Evolutionary conservation across 108 stramenopile species (phyloP).

Genomic region (Aurantiochytrium sp.): DNA sequence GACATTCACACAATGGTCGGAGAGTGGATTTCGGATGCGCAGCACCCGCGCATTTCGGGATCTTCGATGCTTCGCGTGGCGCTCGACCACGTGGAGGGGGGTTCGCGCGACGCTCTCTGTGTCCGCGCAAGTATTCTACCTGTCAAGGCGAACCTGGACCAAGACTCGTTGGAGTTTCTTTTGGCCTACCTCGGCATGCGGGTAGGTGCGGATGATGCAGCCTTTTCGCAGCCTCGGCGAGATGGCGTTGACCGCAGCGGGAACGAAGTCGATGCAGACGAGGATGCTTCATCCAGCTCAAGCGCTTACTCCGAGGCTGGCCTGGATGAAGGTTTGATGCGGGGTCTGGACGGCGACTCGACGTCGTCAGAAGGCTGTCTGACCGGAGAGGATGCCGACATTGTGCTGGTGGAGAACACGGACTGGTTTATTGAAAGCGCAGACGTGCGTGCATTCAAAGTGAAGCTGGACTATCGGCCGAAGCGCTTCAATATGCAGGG

Average conservation of each 20-base stretch:
- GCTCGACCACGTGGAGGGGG: neutral
- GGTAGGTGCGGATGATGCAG: neutral
- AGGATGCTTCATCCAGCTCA: neutral
- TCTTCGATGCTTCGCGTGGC: conserved; percentile 2
- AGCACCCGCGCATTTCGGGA: conserved; percentile 2
- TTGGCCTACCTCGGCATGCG: neutral
- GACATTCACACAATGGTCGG: neutral
- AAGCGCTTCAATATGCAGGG: neutral
- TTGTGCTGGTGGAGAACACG: neutral
- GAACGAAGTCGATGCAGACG: neutral
- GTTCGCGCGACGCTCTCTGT: neutral
- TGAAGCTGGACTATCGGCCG: neutral
- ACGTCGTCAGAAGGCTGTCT: neutral
- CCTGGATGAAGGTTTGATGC: too few species aligned
- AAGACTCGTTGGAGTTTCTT: neutral
- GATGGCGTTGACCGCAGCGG: neutral
- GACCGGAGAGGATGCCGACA: neutral
- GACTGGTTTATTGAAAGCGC: neutral
- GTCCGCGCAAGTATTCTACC: neutral
- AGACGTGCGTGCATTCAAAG: neutral
- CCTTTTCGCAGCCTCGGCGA: neutral
- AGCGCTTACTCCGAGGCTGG: too few species aligned
- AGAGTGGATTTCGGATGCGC: neutral
- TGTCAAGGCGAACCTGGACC: conserved; percentile 8
- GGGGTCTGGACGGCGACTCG: neutral